Evolutionary conservation across 148 eudicot genomes (phyloP), one percentile per base, ranked within the genome.

Genomic region (Polygonum aviculare): DNA sequence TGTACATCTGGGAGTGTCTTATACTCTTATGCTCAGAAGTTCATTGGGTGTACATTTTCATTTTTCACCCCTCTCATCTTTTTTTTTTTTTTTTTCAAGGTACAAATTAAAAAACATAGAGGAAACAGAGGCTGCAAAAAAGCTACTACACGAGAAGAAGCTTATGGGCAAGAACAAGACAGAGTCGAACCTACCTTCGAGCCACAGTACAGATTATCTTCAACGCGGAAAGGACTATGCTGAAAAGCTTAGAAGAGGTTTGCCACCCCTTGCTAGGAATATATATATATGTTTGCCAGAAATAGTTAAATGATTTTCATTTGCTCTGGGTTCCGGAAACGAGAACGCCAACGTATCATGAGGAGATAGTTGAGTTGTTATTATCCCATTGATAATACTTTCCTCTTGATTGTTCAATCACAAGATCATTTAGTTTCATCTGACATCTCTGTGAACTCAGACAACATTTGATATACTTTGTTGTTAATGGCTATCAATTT

Each of bases 61-160:
- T 26, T 26, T 26, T 26, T 26, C 31, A 26, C 16, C 18, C 40
- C 69, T 62, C 69, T 62, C 38, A 63, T 67, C 40, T 35, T 14
- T 36, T 45, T 62, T 8, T 31, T n/a, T n/a, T n/a, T 18, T 41
- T 33, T 15, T 12, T 60, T 60, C 5, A 36, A 63, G 98, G 77
- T 94, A 83, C 89, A 94, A 94, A 84, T 81, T 94, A 72, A 87
- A 80, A 82, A 94, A 94, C 74, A 94, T 94, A 51, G 98, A 94
- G 88, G 98, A 94, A 84, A 94, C 98, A 38, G 98, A 94, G 88
- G 98, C 97, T 55, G 98, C 98, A 40, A 94, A 94, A 76, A 94
- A 92, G 85, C 88, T 90, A 75, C 86, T 94, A 48, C 98, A 94
- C 79, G 98, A 94, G 80, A 94, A 90, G 91, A 90, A 92, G 86